phyloP scores from a whole-genome alignment of 2,329 filamentous ascomycete genomes.

The Ceratocystis colombiana region DNA sequence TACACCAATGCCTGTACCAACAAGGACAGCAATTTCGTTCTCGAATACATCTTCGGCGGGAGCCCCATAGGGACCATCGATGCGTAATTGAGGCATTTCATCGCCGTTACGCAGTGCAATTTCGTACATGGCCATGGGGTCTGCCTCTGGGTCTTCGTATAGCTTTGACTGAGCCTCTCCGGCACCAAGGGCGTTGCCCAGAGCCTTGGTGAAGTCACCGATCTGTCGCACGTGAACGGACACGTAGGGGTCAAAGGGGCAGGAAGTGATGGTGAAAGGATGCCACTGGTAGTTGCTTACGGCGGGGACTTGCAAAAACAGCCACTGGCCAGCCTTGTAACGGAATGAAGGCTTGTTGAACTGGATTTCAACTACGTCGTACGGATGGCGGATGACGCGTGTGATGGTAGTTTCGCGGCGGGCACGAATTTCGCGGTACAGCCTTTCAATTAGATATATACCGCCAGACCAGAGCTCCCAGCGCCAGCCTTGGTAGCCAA shows the following conservation, averaged over 20 bases:
- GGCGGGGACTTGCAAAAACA: conserved; percentile 75
- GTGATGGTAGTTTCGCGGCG: conserved; percentile 79
- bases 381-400: conserved; percentile 89
- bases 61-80: conserved; percentile 81
- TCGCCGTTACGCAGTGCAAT: conserved; percentile 76
- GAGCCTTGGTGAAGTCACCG: conserved; percentile 70
- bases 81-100: conserved; percentile 67
- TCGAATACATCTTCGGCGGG: conserved; percentile 89
- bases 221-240: conserved; percentile 82
- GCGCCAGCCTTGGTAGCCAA: conserved; percentile 93
- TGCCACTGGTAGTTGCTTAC: conserved; percentile 79
- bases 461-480: conserved; percentile 86
- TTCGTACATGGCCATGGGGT: conserved; percentile 84
- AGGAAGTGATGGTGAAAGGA: conserved; percentile 88
- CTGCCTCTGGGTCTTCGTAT: conserved; percentile 57
- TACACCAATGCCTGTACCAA: conserved; percentile 67
- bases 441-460: conserved; percentile 74
- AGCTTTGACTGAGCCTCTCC: conserved; percentile 68
- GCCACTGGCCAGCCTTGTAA: conserved; percentile 87
- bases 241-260: conserved; percentile 77
- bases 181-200: conserved; percentile 74
- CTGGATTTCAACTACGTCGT: conserved; percentile 84
- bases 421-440: conserved; percentile 83
- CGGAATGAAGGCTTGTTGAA: conserved; percentile 81
- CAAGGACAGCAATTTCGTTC: conserved; percentile 68